phyloP scores from a whole-genome alignment of 768 basidiomycete genomes.

The Lactifluus pinguis region DNA sequence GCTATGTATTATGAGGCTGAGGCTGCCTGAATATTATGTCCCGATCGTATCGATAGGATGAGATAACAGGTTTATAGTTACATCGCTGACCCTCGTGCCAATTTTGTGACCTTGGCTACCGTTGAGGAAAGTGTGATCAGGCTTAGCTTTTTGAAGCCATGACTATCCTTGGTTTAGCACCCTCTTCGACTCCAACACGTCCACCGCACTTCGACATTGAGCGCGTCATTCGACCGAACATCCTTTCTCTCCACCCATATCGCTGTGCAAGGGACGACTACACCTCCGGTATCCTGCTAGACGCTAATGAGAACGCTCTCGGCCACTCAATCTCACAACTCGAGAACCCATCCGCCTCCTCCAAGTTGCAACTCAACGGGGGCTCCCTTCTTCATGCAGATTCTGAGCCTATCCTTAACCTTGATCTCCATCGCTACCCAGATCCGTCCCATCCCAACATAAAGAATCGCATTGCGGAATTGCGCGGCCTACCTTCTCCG shows the following conservation, averaged over 20 bases:
- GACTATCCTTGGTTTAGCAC: conserved; percentile 47
- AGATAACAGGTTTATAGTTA: conserved; percentile 34
- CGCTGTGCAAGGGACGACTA: conserved; percentile 97
- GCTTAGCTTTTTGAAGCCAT: no score
- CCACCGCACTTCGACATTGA: conserved; percentile 84
- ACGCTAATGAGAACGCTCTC: conserved; percentile 95
- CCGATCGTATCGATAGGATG: neutral
- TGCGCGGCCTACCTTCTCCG: conserved; percentile 56
- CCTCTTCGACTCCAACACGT: conserved; percentile 33
- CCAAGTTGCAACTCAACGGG: conserved; percentile 16
- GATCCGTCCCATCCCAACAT: conserved; percentile 80
- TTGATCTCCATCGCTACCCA: conserved; percentile 84
- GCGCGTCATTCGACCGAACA: conserved; percentile 84
- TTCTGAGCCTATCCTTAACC: conserved; percentile 31
- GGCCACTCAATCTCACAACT: conserved; percentile 60
- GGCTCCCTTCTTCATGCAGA: conserved; percentile 22
- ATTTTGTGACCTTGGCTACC: no score
- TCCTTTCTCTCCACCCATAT: conserved; percentile 85
- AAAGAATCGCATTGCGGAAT: conserved; percentile 61
- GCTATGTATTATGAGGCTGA: no score
- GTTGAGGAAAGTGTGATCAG: no score
- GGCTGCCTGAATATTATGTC: no score
- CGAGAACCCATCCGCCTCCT: conserved; percentile 5
- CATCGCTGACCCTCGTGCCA: no score
- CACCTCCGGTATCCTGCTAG: conserved; percentile 80